Evolutionary conservation across 306 rosid species (phyloP).

Genomic region (Quercus berberidifolia): DNA sequence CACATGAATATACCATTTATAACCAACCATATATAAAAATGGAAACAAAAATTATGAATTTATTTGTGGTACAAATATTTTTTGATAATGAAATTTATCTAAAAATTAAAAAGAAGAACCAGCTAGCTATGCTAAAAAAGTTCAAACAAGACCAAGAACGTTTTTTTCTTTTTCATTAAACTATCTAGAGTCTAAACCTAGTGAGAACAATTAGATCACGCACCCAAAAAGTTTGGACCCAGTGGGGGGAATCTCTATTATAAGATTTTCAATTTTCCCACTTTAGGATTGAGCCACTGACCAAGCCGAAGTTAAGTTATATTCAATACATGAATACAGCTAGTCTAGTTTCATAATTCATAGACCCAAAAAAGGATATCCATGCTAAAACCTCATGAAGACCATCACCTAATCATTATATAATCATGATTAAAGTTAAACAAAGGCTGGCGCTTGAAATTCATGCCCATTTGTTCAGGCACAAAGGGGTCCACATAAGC

Average conservation of each 20-base stretch:
- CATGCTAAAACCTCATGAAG: neutral
- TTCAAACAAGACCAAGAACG: too few relatives aligned
- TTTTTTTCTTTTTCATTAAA: too few relatives aligned
- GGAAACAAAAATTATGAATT: too few relatives aligned
- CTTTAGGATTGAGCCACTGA: neutral
- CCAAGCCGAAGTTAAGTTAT: neutral
- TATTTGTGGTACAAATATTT: too few relatives aligned
- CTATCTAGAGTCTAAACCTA: neutral
- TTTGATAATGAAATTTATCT: too few relatives aligned
- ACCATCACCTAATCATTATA: neutral
- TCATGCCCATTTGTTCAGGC: constrained; percentile 2
- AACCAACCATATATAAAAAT: too few relatives aligned
- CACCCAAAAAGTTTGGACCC: neutral
- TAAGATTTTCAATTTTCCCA: neutral
- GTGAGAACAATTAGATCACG: neutral
- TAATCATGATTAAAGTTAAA: constrained; percentile 16
- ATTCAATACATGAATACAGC: neutral
- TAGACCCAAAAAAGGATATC: neutral
- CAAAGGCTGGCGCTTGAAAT: constrained; percentile 9
- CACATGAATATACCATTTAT: fast-evolving
- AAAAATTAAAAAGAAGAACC: too few relatives aligned
- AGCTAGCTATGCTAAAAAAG: too few relatives aligned
- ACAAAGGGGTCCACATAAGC: neutral
- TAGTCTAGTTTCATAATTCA: neutral
- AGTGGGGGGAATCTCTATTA: neutral